phyloP scores from a whole-genome alignment of 805 yeast genomes.

The Lipomyces spencermartinsiae region DNA sequence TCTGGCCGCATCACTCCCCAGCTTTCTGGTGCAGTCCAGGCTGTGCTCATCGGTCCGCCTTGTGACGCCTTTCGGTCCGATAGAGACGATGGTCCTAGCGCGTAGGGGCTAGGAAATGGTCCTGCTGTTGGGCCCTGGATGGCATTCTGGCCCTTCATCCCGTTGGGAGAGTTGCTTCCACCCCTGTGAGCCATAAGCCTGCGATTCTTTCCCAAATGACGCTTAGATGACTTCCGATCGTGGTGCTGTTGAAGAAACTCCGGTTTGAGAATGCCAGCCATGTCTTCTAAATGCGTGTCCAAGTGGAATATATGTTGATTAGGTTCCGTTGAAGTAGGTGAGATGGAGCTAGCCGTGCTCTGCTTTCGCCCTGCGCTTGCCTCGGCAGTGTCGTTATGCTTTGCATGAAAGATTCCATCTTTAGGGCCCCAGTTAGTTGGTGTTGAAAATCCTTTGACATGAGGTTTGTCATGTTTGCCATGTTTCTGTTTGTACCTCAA shows the following conservation, averaged over 20 bases:
- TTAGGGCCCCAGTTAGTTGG: neutral
- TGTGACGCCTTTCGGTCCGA: neutral
- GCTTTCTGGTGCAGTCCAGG: slow-evolving; percentile 65
- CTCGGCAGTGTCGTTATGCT: neutral
- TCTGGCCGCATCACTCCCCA: slow-evolving; percentile 58
- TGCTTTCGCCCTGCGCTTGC: neutral
- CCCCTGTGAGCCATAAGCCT: slow-evolving; percentile 38
- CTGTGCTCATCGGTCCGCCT: slow-evolving; percentile 20
- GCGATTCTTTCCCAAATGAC: slow-evolving; percentile 41
- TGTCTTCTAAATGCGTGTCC: slow-evolving; percentile 57
- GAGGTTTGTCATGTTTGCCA: neutral
- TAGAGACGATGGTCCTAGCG: slow-evolving; percentile 12
- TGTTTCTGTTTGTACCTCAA: slow-evolving; percentile 11
- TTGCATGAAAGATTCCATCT: slow-evolving; percentile 2
- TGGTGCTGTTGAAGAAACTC: slow-evolving; percentile 19
- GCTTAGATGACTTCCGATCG: slow-evolving; percentile 30
- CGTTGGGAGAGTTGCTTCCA: slow-evolving; percentile 14
- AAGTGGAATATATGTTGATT: slow-evolving; percentile 41
- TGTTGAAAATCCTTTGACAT: neutral
- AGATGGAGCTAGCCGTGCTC: neutral
- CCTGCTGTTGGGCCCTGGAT: slow-evolving; percentile 17
- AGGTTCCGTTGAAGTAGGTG: neutral
- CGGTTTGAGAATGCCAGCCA: slow-evolving; percentile 56
- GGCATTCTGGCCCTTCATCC: slow-evolving; percentile 34
- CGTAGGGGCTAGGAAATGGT: slow-evolving; percentile 2